phyloP scores from a whole-genome alignment of 495 filamentous ascomycete species.

The Baudoinia panamericana region DNA sequence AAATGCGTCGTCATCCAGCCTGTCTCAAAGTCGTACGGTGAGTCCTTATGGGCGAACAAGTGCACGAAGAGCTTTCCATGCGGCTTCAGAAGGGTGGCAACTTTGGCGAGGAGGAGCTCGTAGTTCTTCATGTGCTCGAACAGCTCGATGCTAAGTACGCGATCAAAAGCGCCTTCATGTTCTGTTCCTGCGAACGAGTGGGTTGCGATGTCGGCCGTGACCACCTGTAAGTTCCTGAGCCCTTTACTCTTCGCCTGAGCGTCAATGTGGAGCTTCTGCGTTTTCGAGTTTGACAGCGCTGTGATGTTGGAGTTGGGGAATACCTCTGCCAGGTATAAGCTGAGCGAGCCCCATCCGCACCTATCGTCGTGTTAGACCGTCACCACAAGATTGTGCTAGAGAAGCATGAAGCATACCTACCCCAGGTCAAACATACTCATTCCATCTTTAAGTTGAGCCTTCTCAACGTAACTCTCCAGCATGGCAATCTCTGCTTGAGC shows the following conservation, averaged over 20 bases:
- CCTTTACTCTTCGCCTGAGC: slow-evolving; percentile 38
- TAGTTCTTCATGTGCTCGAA: slow-evolving; percentile 70
- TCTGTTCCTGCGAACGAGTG: slow-evolving; percentile 41
- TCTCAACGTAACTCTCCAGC: slow-evolving; percentile 45
- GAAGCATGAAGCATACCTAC: slow-evolving; percentile 23
- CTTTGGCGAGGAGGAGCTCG: slow-evolving; percentile 47
- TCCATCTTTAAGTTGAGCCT: slow-evolving; percentile 42
- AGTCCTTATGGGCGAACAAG: slow-evolving; percentile 45
- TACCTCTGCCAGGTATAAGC: slow-evolving; percentile 46
- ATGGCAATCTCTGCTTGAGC: slow-evolving; percentile 52
- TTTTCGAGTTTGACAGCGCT: slow-evolving; percentile 51
- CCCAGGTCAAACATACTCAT: slow-evolving; percentile 51
- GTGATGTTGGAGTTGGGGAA: slow-evolving; percentile 46
- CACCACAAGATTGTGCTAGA: background rate
- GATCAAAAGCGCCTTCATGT: slow-evolving; percentile 35
- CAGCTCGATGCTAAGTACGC: slow-evolving; percentile 50
- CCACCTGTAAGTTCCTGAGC: slow-evolving; percentile 42
- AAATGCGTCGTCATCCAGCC: slow-evolving; percentile 63
- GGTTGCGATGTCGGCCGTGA: slow-evolving; percentile 47
- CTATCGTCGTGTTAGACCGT: slow-evolving; percentile 20
- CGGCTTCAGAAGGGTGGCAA: slow-evolving; percentile 41
- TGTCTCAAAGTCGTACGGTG: slow-evolving; percentile 52
- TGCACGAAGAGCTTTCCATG: slow-evolving; percentile 53
- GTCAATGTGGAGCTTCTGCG: slow-evolving; percentile 53
- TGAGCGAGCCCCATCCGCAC: slow-evolving; percentile 53